A percentile compares a stretch with the other conserved stretches of the same genome.
These are phyloP conservation scores for Rhizomucor pusillus DNA, from an alignment of 371 early-diverging fungal species.

Conservation along the genomic window DNA sequence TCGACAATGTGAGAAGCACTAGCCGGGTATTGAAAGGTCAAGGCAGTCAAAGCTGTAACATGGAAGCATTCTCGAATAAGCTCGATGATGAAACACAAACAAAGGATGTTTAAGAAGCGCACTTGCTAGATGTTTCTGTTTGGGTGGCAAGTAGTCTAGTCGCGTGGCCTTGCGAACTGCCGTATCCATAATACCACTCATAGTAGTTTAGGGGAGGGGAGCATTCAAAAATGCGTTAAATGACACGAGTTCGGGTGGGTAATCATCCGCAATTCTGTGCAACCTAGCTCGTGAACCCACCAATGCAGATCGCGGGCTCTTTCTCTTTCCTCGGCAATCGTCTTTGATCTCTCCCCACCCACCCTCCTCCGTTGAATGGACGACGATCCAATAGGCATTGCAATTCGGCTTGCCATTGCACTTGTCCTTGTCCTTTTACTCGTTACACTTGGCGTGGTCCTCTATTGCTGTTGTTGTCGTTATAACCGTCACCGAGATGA, in stretches of 20 bases:
- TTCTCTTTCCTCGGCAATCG: no score
- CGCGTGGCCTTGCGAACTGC: conserved; percentile 74
- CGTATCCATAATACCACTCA: conserved; percentile 57
- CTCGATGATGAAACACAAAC: background rate
- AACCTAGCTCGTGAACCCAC: background rate
- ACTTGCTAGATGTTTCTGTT: conserved; percentile 82
- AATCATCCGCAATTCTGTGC: background rate
- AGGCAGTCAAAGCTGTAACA: conserved; percentile 41
- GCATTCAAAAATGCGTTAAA: no score
- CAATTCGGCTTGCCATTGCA: no score
- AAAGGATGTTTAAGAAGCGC: conserved; percentile 16
- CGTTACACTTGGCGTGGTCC: no score
- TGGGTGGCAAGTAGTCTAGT: conserved; percentile 69
- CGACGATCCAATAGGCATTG: no score
- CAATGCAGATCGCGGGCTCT: background rate
- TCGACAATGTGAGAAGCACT: conserved; percentile 54
- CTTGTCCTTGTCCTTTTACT: no score
- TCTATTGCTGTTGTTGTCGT: no score
- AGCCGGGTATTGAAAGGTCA: conserved; percentile 39
- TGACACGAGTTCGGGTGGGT: no score
- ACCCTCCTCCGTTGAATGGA: no score
- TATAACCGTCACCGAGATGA: no score
- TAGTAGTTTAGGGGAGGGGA: background rate
- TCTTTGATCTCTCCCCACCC: no score
- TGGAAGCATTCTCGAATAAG: background rate